These are phyloP conservation scores for Aureobasidium sp. DNA, from an alignment of 2,329 filamentous ascomycete species.

Conservation along the genomic window DNA sequence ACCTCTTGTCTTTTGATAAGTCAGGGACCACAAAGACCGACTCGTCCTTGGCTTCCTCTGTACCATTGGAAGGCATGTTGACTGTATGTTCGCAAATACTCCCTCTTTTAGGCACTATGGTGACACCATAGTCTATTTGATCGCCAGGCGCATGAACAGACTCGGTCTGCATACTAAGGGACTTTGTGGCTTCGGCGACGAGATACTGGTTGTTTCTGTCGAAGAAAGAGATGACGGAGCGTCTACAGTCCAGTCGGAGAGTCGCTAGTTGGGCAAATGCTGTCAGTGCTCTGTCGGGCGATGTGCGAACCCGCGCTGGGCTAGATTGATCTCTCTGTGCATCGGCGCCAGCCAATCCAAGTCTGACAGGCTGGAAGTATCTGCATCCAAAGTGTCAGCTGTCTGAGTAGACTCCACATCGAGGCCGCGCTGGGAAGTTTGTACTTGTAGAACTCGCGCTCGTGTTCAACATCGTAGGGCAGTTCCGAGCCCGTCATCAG, in stretches of 20 bases:
- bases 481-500: not conserved
- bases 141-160: constrained; percentile 22
- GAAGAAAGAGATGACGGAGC: constrained; percentile 49
- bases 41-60: constrained; percentile 18
- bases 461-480: constrained; percentile 23
- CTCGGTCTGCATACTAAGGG: constrained; percentile 34
- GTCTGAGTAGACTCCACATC: not conserved
- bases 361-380: constrained; percentile 21
- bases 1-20: constrained; percentile 27
- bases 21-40: constrained; percentile 21
- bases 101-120: constrained; percentile 24
- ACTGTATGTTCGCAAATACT: constrained; percentile 28
- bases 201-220: constrained; percentile 45
- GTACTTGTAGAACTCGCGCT: constrained; percentile 29
- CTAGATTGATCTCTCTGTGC: not conserved
- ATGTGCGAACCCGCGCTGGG: constrained; percentile 14
- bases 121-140: constrained; percentile 26
- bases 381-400: not conserved
- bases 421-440: constrained; percentile 17
- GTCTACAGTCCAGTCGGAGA: constrained; percentile 41
- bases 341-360: constrained; percentile 21
- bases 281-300: constrained; percentile 35
- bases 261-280: constrained; percentile 47
- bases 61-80: not conserved
- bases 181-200: constrained; percentile 47